These are phyloP conservation scores for Ceratocystiopsis sp. DNA, from an alignment of 2,329 filamentous ascomycete genomes.

Conservation along the genomic window DNA sequence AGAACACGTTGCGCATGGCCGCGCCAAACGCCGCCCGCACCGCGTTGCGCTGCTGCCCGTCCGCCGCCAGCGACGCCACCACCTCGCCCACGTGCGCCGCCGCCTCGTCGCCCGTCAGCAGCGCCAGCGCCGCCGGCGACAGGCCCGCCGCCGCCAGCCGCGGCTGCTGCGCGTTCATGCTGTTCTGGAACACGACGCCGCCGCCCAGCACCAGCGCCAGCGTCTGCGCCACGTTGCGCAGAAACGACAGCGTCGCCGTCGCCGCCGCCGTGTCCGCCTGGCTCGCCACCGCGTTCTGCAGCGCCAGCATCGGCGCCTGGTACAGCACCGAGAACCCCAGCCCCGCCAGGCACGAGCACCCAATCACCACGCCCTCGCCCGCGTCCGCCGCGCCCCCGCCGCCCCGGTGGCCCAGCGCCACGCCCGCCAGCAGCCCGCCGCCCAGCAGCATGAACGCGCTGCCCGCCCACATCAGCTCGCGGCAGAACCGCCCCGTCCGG, in stretches of 20 bases:
- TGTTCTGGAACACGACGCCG: slow-evolving; percentile 58
- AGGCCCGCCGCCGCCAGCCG: slow-evolving; percentile 18
- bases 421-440: too few relatives aligned
- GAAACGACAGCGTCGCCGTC: slow-evolving; percentile 38
- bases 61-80: slow-evolving; percentile 24
- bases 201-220: slow-evolving; percentile 56
- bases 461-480: slow-evolving; percentile 31
- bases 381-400: slow-evolving; percentile 20
- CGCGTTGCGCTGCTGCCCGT: slow-evolving; percentile 2
- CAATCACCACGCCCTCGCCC: slow-evolving; percentile 22
- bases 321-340: slow-evolving; percentile 41
- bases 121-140: slow-evolving; percentile 4
- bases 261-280: slow-evolving; percentile 39
- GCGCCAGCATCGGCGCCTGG: slow-evolving; percentile 39
- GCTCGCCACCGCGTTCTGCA: slow-evolving; percentile 37
- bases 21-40: slow-evolving; percentile 3
- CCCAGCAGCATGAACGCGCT: slow-evolving; percentile 36
- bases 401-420: too few relatives aligned
- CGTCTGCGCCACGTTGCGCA: slow-evolving; percentile 44
- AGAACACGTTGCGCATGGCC: slow-evolving; percentile 4
- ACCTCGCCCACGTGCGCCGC: slow-evolving; percentile 39
- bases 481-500: slow-evolving; percentile 34
- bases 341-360: slow-evolving; percentile 38
- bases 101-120: slow-evolving; percentile 37
- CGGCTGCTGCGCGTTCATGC: slow-evolving; percentile 33